phyloP scores from a whole-genome alignment of 106 monocot species.

The Dioscorea dumetorum region DNA sequence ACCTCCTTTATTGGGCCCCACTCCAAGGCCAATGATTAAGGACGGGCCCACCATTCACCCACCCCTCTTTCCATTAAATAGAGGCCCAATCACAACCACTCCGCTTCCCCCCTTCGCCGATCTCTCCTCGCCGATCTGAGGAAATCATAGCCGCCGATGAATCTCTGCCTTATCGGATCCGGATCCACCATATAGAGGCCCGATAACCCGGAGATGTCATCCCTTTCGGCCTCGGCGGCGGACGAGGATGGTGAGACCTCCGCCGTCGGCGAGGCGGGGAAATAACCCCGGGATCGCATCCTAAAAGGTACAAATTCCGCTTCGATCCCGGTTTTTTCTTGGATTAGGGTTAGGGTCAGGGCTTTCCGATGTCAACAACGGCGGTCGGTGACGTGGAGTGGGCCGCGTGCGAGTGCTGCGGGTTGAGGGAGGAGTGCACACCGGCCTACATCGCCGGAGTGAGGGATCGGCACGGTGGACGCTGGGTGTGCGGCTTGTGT shows the following conservation, averaged over 20 bases:
- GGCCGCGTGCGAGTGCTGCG: slow-evolving; percentile 44
- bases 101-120: neutral
- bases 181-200: no score
- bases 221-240: neutral
- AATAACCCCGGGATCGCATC: neutral
- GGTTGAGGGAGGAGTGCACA: slow-evolving; percentile 51
- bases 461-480: slow-evolving; percentile 22
- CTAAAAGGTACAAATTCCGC: no score
- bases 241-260: neutral
- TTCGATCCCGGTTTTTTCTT: no score
- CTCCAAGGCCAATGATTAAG: neutral
- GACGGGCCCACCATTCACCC: neutral
- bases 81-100: neutral
- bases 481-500: slow-evolving; percentile 52
- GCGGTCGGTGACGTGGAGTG: slow-evolving; percentile 13
- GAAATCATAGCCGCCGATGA: neutral
- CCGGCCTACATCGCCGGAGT: slow-evolving; percentile 23
- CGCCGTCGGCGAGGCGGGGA: neutral
- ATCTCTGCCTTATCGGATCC: no score
- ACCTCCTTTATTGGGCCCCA: neutral
- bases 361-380: neutral
- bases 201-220: neutral
- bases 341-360: no score
- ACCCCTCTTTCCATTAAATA: neutral
- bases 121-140: neutral